phyloP scores from a whole-genome alignment of 148 eudicot species.

The Rhododendron simsii region DNA sequence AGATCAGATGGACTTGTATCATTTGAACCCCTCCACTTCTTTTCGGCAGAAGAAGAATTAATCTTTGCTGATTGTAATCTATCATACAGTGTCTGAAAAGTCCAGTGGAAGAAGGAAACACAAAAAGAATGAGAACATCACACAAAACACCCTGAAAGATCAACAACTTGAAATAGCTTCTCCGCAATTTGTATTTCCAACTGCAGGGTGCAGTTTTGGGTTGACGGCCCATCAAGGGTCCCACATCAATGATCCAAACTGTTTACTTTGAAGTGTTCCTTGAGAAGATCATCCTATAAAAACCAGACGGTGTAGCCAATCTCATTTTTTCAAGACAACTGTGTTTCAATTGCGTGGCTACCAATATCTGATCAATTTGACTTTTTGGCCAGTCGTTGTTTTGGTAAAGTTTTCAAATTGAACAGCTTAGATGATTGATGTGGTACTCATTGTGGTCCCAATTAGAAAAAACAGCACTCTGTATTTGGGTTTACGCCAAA shows the following conservation, averaged over 20 bases:
- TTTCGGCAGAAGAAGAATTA: constrained; percentile 53
- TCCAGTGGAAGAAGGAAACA: not conserved
- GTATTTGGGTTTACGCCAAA: not conserved
- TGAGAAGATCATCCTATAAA: not conserved
- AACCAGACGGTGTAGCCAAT: not conserved
- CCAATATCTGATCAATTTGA: not conserved
- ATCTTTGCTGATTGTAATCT: constrained; percentile 72
- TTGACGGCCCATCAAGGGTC: not conserved
- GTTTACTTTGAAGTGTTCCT: not conserved
- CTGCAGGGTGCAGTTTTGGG: not conserved
- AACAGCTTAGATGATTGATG: not conserved
- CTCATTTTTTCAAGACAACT: not conserved
- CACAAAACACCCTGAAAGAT: not conserved
- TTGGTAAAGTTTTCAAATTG: not conserved
- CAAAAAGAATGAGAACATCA: not conserved
- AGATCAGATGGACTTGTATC: constrained; percentile 45
- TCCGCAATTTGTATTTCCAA: not conserved
- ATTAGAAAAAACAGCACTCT: not conserved
- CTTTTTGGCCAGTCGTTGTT: not conserved
- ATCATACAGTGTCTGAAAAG: constrained; percentile 69
- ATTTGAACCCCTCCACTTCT: constrained; percentile 53
- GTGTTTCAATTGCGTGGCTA: not conserved
- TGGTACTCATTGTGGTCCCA: not conserved
- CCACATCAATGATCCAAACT: not conserved
- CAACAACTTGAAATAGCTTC: not conserved